Evolutionary conservation across 2,329 filamentous ascomycete species (phyloP), one percentile per base, ranked within the genome.

Genomic region (Trichoderma sp.): DNA sequence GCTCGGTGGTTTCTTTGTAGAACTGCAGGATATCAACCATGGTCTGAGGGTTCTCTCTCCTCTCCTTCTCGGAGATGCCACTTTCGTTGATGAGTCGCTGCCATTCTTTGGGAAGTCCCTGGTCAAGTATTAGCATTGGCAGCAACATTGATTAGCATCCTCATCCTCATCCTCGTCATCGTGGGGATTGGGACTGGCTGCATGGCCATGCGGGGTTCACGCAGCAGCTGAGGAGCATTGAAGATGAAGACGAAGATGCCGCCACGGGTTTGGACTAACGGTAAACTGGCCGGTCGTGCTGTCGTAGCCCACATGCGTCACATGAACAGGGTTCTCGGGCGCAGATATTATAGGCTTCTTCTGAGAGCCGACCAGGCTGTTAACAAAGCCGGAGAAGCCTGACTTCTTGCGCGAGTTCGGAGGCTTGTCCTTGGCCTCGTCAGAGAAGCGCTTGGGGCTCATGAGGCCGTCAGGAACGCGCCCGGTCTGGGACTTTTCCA

Each of bases 71-170:
- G 32, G 95, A 93, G 78, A 99, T 98, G 74, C 96, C 96, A 81
- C 93, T 97, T 82, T 97, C 95, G 83, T 95, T 93, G 79, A 99
- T 90, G 80, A 98, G 89, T 73, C 94, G 92, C 83, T 98, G 95
- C 96, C 96, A 99, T 88, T 98, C 96, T 82, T 96, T 97, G 20
- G 96, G 96, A 32, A 99, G 87, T 74, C 96, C 96, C 94, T 96
- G 78, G 73, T 50, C 28, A 30, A 32, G 68, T 63, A 72, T 75
- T 73, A 77, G 73, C 73, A 73, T 73, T 23, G 30, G 36, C 34
- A 64, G 71, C 59, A 59, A n/a, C 17, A 59, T 32, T 4, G 8
- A 2, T 59, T 32, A 34, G 28, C 57, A 59, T 32, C 57, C 20
- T 59, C 57, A 59, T 34, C 57, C 28, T 17, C 28, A 59, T 34